A percentile compares a stretch with the other conserved stretches of the same genome.
These are phyloP conservation scores for Pouteria glomerata DNA, from an alignment of 148 eudicot genomes.

Conservation along the genomic window DNA sequence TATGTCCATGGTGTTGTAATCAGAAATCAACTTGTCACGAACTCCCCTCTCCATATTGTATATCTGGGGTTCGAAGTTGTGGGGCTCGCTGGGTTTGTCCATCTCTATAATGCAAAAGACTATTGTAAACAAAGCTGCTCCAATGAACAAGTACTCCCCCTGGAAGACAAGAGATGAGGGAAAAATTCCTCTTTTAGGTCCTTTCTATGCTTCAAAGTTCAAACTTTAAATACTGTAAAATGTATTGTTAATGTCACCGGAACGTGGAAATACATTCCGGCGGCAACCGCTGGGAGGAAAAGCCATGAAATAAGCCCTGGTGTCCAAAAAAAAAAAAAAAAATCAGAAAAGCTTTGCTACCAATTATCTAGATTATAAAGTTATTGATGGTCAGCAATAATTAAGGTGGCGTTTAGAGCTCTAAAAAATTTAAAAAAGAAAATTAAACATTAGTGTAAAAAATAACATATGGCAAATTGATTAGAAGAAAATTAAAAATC, in stretches of 20 bases:
- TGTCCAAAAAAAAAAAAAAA: constrained; percentile 1
- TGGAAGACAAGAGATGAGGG: constrained; percentile 16
- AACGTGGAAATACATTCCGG: constrained; percentile 76
- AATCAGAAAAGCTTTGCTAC: background rate
- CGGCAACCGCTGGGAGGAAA: constrained; percentile 74
- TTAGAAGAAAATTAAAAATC: too few relatives aligned
- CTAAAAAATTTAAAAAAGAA: too few relatives aligned
- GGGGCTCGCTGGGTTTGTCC: constrained; percentile 82
- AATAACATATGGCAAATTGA: too few relatives aligned
- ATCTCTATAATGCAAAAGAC: constrained; percentile 77
- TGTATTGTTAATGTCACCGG: constrained; percentile 43
- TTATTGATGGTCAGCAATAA: background rate
- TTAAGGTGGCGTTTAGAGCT: too few relatives aligned
- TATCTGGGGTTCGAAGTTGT: constrained; percentile 90
- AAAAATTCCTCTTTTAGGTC: background rate
- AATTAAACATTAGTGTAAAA: too few relatives aligned
- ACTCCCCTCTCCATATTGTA: constrained; percentile 92
- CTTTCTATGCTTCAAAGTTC: background rate
- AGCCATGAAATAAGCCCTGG: constrained; percentile 86
- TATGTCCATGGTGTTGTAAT: constrained; percentile 89
- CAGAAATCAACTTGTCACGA: constrained; percentile 80
- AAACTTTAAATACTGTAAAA: background rate
- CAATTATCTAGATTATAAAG: background rate
- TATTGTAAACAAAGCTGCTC: constrained; percentile 74
- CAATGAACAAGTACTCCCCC: constrained; percentile 89